Evolutionary conservation across 192 early-diverging fungal genomes (phyloP).

Genomic region (Linnemannia exigua): DNA sequence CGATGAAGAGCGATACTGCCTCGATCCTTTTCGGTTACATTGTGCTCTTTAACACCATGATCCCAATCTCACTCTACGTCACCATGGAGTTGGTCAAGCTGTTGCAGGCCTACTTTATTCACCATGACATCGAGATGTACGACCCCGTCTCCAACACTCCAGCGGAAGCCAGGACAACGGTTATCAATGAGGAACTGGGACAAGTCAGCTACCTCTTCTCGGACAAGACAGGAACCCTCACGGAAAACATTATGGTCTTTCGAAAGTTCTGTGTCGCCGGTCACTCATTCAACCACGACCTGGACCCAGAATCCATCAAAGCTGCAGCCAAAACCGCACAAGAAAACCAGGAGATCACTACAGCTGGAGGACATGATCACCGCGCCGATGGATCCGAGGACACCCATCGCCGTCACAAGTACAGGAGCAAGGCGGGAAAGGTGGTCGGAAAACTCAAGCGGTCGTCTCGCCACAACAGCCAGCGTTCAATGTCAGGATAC

Average conservation of each 20-base stretch:
- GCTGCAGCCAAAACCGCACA: conserved; percentile 14
- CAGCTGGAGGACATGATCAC: conserved; percentile 6
- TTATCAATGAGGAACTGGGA: conserved; percentile 91
- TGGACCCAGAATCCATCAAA: conserved; percentile 65
- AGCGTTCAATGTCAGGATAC: conserved; percentile 32
- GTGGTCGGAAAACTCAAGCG: conserved; percentile 36
- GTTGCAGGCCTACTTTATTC: conserved; percentile 81
- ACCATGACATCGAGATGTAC: conserved; percentile 86
- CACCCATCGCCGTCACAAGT: conserved; percentile 22
- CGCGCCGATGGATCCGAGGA: background rate
- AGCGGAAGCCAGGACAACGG: conserved; percentile 82
- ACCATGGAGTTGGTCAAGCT: conserved; percentile 90
- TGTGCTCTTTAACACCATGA: conserved; percentile 87
- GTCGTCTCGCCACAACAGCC: conserved; percentile 24
- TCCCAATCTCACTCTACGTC: conserved; percentile 91
- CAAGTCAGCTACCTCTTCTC: conserved; percentile 91
- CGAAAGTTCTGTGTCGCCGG: conserved; percentile 76
- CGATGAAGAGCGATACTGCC: conserved; percentile 43
- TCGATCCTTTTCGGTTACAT: conserved; percentile 76
- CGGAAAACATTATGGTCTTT: conserved; percentile 90
- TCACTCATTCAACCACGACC: conserved; percentile 70
- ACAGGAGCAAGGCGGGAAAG: conserved; percentile 49
- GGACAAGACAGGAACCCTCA: conserved; percentile 93
- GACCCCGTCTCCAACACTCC: conserved; percentile 77
- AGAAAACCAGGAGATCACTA: conserved; percentile 12